Conservation (phyloP, 768 basidiomycete species). For the Steccherinum ochraceum region DNA sequence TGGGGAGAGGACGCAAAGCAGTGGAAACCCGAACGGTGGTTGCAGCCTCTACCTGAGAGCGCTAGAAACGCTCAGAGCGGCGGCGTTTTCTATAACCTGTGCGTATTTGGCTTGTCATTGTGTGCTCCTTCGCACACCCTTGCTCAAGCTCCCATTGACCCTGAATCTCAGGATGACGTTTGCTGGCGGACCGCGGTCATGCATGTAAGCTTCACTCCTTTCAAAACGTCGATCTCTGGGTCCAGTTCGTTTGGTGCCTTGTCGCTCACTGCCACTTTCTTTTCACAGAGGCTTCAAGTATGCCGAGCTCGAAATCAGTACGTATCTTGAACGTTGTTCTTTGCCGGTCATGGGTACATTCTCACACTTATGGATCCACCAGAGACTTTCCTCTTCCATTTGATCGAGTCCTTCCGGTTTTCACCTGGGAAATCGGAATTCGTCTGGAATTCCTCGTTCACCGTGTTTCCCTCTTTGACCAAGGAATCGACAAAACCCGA, state of each 20-base stretch:
- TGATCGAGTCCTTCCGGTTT: neutral
- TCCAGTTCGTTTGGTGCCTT: neutral
- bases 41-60: slow-evolving; percentile 23
- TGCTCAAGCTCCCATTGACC: no score
- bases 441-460: neutral
- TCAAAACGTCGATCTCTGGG: no score
- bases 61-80: slow-evolving; percentile 12
- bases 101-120: slow-evolving; percentile 1
- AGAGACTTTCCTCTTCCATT: neutral
- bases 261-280: neutral
- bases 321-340: neutral
- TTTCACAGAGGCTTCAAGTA: neutral
- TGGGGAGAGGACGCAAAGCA: slow-evolving; percentile 59
- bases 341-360: neutral
- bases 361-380: neutral
- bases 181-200: slow-evolving; percentile 7
- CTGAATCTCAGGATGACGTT: slow-evolving; percentile 11
- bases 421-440: neutral
- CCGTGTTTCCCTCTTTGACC: neutral
- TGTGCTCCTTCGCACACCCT: neutral
- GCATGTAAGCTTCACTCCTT: slow-evolving; percentile 9
- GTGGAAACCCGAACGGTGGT: slow-evolving; percentile 64
- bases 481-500: neutral
- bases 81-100: slow-evolving; percentile 17
- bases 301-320: neutral